These are phyloP conservation scores for Thermothielavioides terrestris DNA, from an alignment of 495 filamentous ascomycete genomes.

Conservation along the genomic window DNA sequence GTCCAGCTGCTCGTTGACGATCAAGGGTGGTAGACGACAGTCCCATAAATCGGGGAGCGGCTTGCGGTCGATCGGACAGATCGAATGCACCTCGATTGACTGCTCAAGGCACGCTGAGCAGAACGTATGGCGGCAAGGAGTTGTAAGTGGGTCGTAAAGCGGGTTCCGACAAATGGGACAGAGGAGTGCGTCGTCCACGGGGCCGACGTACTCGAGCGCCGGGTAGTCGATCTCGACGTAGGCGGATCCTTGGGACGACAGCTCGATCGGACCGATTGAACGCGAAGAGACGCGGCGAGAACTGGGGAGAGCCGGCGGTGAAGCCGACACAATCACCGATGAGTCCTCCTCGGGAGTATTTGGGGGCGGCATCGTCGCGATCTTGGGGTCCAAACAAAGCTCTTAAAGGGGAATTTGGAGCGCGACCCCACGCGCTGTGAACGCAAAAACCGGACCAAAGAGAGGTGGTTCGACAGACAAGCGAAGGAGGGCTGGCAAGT, in stretches of 20 bases:
- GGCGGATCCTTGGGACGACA: slow-evolving; percentile 1
- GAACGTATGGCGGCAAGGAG: slow-evolving; percentile 60
- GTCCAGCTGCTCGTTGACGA: slow-evolving; percentile 57
- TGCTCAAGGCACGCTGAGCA: slow-evolving; percentile 62
- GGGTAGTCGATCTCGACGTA: slow-evolving; percentile 48
- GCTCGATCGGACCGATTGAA: not conserved
- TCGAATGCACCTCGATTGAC: slow-evolving; percentile 41
- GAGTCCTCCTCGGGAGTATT: slow-evolving; percentile 16
- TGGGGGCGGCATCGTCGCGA: slow-evolving; percentile 12
- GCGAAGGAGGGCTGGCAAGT: no score
- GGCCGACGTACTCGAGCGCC: slow-evolving; percentile 57
- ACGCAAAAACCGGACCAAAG: no score
- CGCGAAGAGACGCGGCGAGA: not conserved
- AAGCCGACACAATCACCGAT: not conserved
- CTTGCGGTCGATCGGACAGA: slow-evolving; percentile 46
- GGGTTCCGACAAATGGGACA: slow-evolving; percentile 77
- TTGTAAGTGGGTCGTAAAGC: slow-evolving; percentile 61
- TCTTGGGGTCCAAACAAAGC: not conserved
- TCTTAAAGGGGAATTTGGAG: not conserved
- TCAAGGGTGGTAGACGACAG: slow-evolving; percentile 25
- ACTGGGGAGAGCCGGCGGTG: not conserved
- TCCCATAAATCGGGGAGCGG: slow-evolving; percentile 29
- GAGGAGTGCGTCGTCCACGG: slow-evolving; percentile 67
- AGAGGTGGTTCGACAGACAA: not conserved
- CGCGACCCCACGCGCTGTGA: not conserved